These are phyloP conservation scores for Cercophora scortea DNA, from an alignment of 495 filamentous ascomycete species.

Conservation along the genomic window DNA sequence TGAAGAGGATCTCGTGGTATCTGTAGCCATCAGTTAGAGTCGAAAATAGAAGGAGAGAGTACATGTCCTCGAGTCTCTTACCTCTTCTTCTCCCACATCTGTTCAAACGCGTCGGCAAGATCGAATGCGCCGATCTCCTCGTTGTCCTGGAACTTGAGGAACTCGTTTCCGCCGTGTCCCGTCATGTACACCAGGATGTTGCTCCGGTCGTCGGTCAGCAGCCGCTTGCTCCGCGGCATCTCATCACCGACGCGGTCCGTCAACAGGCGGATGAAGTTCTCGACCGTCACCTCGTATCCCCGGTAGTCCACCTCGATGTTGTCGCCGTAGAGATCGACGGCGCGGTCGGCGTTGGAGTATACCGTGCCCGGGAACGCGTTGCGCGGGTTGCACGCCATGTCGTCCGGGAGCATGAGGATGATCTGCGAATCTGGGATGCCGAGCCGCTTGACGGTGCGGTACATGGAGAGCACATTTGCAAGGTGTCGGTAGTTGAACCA, in stretches of 20 bases:
- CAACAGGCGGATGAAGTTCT: constrained; percentile 93
- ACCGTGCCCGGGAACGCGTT: constrained; percentile 97
- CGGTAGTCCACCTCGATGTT: constrained; percentile 99
- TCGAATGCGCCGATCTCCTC: constrained; percentile 97
- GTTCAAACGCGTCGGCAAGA: constrained; percentile 93
- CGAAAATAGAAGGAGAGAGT: too few relatives aligned
- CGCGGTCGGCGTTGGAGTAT: constrained; percentile 95
- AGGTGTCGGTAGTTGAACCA: constrained; percentile 99
- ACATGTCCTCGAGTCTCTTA: constrained; percentile 24
- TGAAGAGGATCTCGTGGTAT: constrained; percentile 94
- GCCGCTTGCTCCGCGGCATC: constrained; percentile 84
- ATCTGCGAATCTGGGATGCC: constrained; percentile 98
- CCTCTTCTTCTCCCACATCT: constrained; percentile 99
- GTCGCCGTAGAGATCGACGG: constrained; percentile 92
- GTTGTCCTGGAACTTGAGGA: constrained; percentile 95
- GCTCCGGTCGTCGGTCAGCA: constrained; percentile 86
- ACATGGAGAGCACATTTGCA: constrained; percentile 94
- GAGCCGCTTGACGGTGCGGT: constrained; percentile 95
- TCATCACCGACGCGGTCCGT: constrained; percentile 90
- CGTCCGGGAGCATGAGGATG: constrained; percentile 98
- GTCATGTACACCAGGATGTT: constrained; percentile 99
- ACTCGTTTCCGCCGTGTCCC: constrained; percentile 96
- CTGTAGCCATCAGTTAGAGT: constrained; percentile 22
- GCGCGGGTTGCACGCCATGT: constrained; percentile 98
- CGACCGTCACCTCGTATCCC: constrained; percentile 96